Percentiles rank a stretch among this genome's conserved stretches.
Conservation (phyloP, 2,329 filamentous ascomycete genomes). For the Cytospora leucostoma region DNA sequence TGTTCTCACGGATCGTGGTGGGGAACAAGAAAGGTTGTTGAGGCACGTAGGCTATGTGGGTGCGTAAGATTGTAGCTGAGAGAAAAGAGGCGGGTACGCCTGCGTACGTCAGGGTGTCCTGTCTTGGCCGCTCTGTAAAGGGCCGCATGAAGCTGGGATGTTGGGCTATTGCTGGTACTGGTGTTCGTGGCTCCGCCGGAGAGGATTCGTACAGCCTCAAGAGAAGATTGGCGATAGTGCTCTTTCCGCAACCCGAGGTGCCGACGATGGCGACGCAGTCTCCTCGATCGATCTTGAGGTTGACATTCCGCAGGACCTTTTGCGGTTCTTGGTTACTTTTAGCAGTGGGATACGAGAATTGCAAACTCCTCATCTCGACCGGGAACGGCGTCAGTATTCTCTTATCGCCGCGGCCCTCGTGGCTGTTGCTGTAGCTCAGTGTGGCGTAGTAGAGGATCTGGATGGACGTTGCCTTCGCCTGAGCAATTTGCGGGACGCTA, state of each 20-base stretch:
- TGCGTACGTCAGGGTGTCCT: slow-evolving; percentile 57
- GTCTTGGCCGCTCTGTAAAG: slow-evolving; percentile 19
- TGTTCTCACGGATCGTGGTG: slow-evolving; percentile 75
- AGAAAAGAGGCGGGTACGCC: slow-evolving; percentile 58
- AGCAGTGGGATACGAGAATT: slow-evolving; percentile 71
- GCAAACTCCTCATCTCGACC: slow-evolving; percentile 57
- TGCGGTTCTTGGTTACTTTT: slow-evolving; percentile 38
- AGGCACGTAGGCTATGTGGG: slow-evolving; percentile 66
- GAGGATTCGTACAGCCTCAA: slow-evolving; percentile 65
- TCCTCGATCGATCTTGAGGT: slow-evolving; percentile 62
- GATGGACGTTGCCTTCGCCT: slow-evolving; percentile 70
- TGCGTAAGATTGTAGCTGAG: slow-evolving; percentile 61
- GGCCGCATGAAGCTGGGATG: neutral
- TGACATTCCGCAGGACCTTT: slow-evolving; percentile 63
- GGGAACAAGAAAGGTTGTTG: slow-evolving; percentile 79
- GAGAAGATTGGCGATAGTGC: slow-evolving; percentile 75
- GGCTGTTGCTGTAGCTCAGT: slow-evolving; percentile 56
- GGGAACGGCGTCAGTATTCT: slow-evolving; percentile 44
- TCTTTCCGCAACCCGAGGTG: slow-evolving; percentile 86
- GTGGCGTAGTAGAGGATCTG: slow-evolving; percentile 70
- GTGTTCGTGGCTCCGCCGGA: neutral
- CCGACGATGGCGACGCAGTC: slow-evolving; percentile 79
- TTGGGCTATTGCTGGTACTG: neutral
- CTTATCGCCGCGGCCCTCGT: slow-evolving; percentile 55
- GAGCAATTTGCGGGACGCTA: slow-evolving; percentile 78